Evolutionary conservation across 2,329 filamentous ascomycete species (phyloP).

Genomic region (Beauveria varroae): DNA sequence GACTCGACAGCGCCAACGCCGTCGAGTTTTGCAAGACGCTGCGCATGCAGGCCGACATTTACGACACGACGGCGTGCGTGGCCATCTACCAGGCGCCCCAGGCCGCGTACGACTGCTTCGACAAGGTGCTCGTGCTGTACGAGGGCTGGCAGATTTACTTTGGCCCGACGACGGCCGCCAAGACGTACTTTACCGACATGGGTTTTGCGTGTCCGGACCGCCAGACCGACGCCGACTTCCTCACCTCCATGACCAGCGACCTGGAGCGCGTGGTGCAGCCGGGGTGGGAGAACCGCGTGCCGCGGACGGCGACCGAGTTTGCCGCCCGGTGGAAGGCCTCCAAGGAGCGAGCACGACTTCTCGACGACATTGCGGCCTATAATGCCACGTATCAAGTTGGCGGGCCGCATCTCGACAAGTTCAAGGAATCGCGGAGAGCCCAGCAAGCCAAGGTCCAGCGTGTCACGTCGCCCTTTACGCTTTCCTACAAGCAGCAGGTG

Average conservation of each 20-base stretch:
- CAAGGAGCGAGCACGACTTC: no score
- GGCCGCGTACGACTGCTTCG: constrained; percentile 49
- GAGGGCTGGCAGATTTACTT: constrained; percentile 62
- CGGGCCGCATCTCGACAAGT: background rate
- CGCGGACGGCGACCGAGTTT: no score
- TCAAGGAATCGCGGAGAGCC: background rate
- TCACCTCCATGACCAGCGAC: constrained; percentile 47
- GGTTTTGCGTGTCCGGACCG: constrained; percentile 51
- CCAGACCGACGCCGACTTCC: constrained; percentile 66
- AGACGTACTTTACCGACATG: constrained; percentile 55
- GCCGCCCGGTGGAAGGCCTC: no score
- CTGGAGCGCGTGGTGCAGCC: constrained; percentile 22
- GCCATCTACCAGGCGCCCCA: constrained; percentile 55
- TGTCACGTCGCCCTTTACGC: background rate
- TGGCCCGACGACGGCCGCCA: constrained; percentile 52
- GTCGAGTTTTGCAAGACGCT: constrained; percentile 34
- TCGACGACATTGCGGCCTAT: constrained; percentile 9
- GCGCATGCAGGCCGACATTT: constrained; percentile 15
- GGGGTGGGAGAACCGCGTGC: constrained; percentile 20
- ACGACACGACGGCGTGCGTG: constrained; percentile 13
- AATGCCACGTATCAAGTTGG: background rate
- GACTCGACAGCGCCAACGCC: constrained; percentile 45
- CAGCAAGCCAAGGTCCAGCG: background rate
- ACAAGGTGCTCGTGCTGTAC: constrained; percentile 60
- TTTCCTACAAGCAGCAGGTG: background rate